Percentiles rank a stretch among this genome's conserved stretches.
These are phyloP conservation scores for Nephelium lappaceum DNA, from an alignment of 345 rosid genomes.

Conservation along the genomic window DNA sequence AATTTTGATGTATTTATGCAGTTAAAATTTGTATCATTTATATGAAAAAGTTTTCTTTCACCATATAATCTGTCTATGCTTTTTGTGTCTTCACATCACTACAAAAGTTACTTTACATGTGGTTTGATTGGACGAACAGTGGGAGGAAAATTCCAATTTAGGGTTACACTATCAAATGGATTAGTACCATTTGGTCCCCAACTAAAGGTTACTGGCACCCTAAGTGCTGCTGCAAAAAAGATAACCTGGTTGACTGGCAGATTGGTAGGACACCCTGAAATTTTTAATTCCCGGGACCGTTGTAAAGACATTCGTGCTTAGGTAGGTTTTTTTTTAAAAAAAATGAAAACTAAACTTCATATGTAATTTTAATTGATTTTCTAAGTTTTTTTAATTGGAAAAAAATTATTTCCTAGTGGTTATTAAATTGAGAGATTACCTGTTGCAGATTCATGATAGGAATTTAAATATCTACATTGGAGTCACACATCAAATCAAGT, in stretches of 20 bases:
- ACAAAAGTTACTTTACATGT: not conserved
- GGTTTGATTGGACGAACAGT: conserved; percentile 15
- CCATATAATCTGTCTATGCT: not conserved
- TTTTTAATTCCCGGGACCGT: conserved; percentile 28
- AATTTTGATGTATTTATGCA: not conserved
- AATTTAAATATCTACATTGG: conserved; percentile 7
- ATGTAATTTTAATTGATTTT: no score
- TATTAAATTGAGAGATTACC: not conserved
- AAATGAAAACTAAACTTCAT: no score
- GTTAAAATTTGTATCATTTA: no score
- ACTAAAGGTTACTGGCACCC: conserved; percentile 30
- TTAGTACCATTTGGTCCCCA: conserved; percentile 46
- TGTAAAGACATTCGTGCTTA: conserved; percentile 21
- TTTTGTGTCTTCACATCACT: not conserved
- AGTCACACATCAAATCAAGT: conserved; percentile 4
- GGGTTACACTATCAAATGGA: conserved; percentile 38
- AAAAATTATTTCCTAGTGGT: no score
- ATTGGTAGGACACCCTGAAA: conserved; percentile 19
- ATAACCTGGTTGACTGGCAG: conserved; percentile 33
- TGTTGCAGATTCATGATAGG: conserved; percentile 8
- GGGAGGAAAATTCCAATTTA: conserved; percentile 41
- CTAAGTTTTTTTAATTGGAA: no score
- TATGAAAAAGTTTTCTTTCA: not conserved
- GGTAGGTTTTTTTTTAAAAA: not conserved
- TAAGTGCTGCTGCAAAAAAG: not conserved